Percentiles rank a stretch among this genome's conserved stretches.
phyloP scores from a whole-genome alignment of 805 yeast genomes.

The Ogataea chonburiensis region DNA sequence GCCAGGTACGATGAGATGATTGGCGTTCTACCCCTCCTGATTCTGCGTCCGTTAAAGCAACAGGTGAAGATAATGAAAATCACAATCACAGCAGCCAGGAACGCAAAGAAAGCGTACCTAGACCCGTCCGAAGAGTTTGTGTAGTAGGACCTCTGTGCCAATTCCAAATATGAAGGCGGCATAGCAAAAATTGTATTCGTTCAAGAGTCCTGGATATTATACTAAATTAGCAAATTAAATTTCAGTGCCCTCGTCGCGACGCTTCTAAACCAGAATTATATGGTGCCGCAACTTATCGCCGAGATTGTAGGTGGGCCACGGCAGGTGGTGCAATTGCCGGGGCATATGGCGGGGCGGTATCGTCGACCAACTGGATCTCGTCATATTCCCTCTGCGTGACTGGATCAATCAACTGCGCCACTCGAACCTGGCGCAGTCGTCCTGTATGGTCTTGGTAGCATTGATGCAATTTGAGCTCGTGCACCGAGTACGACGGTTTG shows the following conservation, averaged over 20 bases:
- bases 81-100: slow-evolving; percentile 50
- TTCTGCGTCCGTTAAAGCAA: slow-evolving; percentile 53
- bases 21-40: slow-evolving; percentile 54
- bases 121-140: slow-evolving; percentile 32
- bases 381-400: slow-evolving; percentile 14
- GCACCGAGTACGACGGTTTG: slow-evolving; percentile 19
- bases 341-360: slow-evolving; percentile 4
- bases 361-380: slow-evolving; percentile 14
- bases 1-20: slow-evolving; percentile 52
- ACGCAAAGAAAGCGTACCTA: slow-evolving; percentile 65
- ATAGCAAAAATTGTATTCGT: slow-evolving; percentile 1
- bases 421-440: slow-evolving; percentile 11
- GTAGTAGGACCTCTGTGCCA: slow-evolving; percentile 21
- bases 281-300: not conserved
- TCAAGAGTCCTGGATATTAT: too few relatives aligned
- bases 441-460: slow-evolving; percentile 18
- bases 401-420: slow-evolving; percentile 17
- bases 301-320: not conserved
- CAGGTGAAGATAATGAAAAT: slow-evolving; percentile 50
- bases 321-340: not conserved
- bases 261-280: too few relatives aligned
- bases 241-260: too few relatives aligned
- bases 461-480: slow-evolving; percentile 12
- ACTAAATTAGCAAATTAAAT: too few relatives aligned
- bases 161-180: slow-evolving; percentile 2